Percentiles rank a stretch among this genome's conserved stretches.
These are phyloP conservation scores for Pythium periplocum DNA, from an alignment of 352 stramenopile species.

Conservation along the genomic window DNA sequence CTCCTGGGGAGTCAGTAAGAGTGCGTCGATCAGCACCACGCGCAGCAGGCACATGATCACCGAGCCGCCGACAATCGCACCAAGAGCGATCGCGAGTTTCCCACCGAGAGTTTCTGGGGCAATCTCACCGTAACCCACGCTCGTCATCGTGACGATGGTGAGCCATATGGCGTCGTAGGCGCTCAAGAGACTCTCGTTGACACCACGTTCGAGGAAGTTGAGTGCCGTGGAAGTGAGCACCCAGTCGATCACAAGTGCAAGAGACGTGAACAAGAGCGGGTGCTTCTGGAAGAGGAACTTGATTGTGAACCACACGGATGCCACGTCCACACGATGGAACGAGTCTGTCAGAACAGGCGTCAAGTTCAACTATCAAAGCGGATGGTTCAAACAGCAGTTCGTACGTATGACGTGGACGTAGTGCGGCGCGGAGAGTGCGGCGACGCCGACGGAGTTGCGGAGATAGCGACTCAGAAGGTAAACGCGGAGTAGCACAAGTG, in stretches of 20 bases:
- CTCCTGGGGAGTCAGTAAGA: constrained; percentile 48
- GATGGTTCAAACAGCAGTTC: not conserved
- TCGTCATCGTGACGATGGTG: constrained; percentile 64
- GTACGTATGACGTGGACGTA: constrained; percentile 33
- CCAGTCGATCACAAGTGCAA: constrained; percentile 43
- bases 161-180: constrained; percentile 49
- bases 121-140: constrained; percentile 54
- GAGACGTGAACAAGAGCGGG: constrained; percentile 32
- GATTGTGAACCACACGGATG: constrained; percentile 51
- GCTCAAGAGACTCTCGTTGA: constrained; percentile 37
- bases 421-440: constrained; percentile 19
- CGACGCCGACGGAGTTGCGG: constrained; percentile 41
- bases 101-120: constrained; percentile 41
- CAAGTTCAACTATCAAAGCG: constrained; percentile 7
- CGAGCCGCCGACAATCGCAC: constrained; percentile 50
- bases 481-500: constrained; percentile 39
- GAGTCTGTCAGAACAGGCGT: constrained; percentile 20
- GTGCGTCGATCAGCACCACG: constrained; percentile 52
- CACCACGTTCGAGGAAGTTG: constrained; percentile 52
- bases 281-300: constrained; percentile 55
- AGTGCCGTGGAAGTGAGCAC: constrained; percentile 44
- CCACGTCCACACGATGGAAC: constrained; percentile 52
- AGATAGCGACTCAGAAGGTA: constrained; percentile 53
- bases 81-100: constrained; percentile 51
- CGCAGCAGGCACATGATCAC: constrained; percentile 55